Base-by-base conservation (phyloP, 2,329 filamentous ascomycete species). In the Alternaria panax region DNA sequence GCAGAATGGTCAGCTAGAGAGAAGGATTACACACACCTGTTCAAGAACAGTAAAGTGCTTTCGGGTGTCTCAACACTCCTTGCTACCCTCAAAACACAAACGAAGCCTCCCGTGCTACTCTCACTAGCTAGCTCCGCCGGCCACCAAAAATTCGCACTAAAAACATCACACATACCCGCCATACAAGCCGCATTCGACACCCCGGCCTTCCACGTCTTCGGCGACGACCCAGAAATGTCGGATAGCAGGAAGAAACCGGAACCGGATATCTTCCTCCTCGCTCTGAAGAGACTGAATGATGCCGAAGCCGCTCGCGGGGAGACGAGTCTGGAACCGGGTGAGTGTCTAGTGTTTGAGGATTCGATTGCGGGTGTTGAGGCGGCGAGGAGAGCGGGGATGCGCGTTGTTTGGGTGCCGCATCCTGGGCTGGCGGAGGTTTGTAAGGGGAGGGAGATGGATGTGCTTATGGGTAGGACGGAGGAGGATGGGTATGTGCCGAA, bases 1-100 rank as follows among this genome's bases (percentile, higher is more conserved):
- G 34, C 46, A 1, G 58, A 71, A 56, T 71, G 63, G 63, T 63
- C 63, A 30, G 48, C 58, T 11, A 59, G 60, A 42, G 65, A 65
- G 14, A 58, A 58, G 7, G 32, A 42, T 2, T 22, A 62, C 22
- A 57, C 53, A 2, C 46, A 64, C 32, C 53, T 64, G 5, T 70
- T 70, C 56, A 54, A 24, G 7, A 56, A 57, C 1, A 68, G 54
- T 52, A 50, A 50, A 9, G 5, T 32, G 2, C 45, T 59, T 5
- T 7, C 56, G 2, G 56, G 56, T 8, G 45, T 59, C 4, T 16
- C 55, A 4, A 25, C 24, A 14, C 56, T 59, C 8, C 56, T 59
- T 12, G 7, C 4, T 1, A 55, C 30, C 2, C 30, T 59, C 11
- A 51, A 55, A 40, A 24, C 45, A 12, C 30, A 36, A 27, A 55